A percentile compares a stretch with the other conserved stretches of the same genome.
Conservation (phyloP, 2,329 filamentous ascomycete genomes). For the Chrysoporthe puriensis region DNA sequence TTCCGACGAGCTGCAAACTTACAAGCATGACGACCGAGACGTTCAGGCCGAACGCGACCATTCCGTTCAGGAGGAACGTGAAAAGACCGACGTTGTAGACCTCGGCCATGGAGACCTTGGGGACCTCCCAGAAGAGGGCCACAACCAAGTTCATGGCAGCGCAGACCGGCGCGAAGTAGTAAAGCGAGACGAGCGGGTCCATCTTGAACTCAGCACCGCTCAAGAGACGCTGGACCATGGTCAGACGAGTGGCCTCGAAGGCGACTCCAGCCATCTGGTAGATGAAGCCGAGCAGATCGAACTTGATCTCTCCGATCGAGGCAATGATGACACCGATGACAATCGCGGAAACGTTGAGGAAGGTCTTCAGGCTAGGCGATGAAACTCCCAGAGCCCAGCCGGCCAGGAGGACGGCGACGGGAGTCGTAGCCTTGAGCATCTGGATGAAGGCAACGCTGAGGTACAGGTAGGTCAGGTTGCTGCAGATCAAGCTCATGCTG, state of each 20-base stretch:
- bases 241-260: constrained; percentile 81
- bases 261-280: constrained; percentile 78
- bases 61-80: constrained; percentile 75
- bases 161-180: constrained; percentile 88
- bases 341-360: constrained; percentile 93
- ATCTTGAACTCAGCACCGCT: constrained; percentile 88
- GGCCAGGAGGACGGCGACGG: constrained; percentile 87
- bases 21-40: constrained; percentile 86
- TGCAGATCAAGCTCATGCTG: constrained; percentile 93
- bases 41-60: constrained; percentile 80
- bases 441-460: constrained; percentile 96
- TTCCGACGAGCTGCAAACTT: constrained; percentile 43
- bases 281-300: constrained; percentile 78
- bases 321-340: constrained; percentile 94
- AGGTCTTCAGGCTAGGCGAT: constrained; percentile 80
- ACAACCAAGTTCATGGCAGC: constrained; percentile 79
- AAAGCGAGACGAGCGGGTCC: constrained; percentile 85
- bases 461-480: constrained; percentile 94
- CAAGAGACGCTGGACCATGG: constrained; percentile 82
- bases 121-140: constrained; percentile 74
- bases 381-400: constrained; percentile 87
- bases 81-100: constrained; percentile 74
- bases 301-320: constrained; percentile 93
- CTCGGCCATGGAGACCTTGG: constrained; percentile 69
- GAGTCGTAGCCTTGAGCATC: constrained; percentile 98